These are phyloP conservation scores for Lasiosphaeria hispida DNA, from an alignment of 495 filamentous ascomycete species.

Conservation along the genomic window DNA sequence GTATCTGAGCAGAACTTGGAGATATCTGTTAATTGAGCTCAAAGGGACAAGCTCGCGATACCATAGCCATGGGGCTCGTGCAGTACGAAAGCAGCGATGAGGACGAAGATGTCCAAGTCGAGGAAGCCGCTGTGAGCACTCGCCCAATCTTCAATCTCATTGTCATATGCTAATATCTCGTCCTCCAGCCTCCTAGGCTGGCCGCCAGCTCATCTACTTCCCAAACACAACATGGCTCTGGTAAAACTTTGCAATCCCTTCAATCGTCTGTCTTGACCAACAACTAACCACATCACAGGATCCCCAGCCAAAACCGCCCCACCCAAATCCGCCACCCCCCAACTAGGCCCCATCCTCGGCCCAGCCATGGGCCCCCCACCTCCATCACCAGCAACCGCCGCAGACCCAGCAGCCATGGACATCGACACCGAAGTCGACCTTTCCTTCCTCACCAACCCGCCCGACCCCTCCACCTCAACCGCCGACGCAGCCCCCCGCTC, in stretches of 20 bases:
- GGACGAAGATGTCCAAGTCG: constrained; percentile 50
- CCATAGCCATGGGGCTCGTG: constrained; percentile 59
- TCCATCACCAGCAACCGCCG: neutral
- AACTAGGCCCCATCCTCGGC: constrained; percentile 35
- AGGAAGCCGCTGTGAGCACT: neutral
- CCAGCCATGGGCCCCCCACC: constrained; percentile 28
- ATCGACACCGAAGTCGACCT: constrained; percentile 18
- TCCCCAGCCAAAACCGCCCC: neutral
- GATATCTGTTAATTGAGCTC: too few species aligned
- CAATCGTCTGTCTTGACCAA: too few species aligned
- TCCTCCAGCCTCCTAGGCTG: constrained; percentile 6
- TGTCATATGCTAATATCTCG: constrained; percentile 4
- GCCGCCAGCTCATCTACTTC: neutral
- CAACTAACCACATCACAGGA: too few species aligned
- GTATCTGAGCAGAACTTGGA: too few species aligned
- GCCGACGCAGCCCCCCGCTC: constrained; percentile 49
- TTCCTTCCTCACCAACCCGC: constrained; percentile 21
- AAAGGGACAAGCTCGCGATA: neutral
- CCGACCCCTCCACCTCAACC: constrained; percentile 8
- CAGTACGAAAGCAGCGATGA: constrained; percentile 79
- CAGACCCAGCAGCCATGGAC: neutral
- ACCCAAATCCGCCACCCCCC: neutral
- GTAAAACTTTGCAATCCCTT: neutral
- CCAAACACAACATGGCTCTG: neutral
- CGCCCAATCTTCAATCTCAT: neutral